Evolutionary conservation across 768 basidiomycete genomes (phyloP).

Genomic region (Tulasnella sp.): DNA sequence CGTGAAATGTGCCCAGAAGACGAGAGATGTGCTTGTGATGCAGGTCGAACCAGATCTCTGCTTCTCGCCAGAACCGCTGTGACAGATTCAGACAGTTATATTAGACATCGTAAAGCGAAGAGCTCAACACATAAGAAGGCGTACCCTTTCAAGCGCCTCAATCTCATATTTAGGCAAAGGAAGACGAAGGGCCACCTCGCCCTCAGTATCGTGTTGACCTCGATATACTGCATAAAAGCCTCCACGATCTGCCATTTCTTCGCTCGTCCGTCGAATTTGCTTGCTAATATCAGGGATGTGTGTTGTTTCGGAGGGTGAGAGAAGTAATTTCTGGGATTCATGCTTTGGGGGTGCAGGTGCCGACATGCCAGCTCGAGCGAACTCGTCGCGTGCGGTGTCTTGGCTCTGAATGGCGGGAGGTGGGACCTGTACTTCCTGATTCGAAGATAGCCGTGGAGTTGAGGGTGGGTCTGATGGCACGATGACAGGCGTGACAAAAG

Average conservation of each 20-base stretch:
- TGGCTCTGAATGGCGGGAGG: no score
- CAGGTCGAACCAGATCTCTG: background rate
- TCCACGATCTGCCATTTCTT: background rate
- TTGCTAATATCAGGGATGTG: no score
- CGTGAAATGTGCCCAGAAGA: background rate
- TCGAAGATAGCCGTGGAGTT: no score
- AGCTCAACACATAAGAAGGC: background rate
- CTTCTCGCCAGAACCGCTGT: conserved; percentile 5
- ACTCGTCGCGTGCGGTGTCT: no score
- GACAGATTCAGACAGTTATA: background rate
- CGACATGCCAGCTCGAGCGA: no score
- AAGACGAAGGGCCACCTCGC: background rate
- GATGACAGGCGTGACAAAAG: no score
- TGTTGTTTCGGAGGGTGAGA: no score
- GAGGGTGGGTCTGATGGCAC: no score
- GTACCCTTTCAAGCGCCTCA: background rate
- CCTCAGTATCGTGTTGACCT: background rate
- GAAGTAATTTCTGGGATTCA: no score
- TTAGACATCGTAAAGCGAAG: background rate
- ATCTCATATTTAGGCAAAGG: background rate
- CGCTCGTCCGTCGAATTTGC: no score
- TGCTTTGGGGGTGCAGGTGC: no score
- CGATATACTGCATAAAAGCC: background rate
- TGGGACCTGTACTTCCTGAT: no score
- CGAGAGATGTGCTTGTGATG: background rate